Base-by-base conservation (phyloP, 2,329 filamentous ascomycete genomes). In the Penicillium corylophilum region DNA sequence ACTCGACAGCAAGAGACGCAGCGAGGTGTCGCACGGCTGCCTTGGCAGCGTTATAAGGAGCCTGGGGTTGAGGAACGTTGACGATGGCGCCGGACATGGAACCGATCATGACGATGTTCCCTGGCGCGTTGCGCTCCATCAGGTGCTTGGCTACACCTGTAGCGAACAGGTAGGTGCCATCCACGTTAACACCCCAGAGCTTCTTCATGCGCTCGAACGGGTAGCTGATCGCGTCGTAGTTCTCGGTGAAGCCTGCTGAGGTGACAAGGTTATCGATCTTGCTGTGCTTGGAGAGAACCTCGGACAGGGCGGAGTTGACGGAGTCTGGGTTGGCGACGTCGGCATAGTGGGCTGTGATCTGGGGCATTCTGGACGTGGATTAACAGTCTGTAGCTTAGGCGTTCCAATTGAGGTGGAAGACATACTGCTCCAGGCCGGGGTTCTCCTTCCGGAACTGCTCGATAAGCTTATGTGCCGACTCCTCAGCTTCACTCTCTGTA, bases 191-290 rank as follows among this genome's bases (percentile, higher is more conserved):
- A 44, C 85, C 86, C 90, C 90, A 96, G 15, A 97, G 84, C 79
- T 95, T 95, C 73, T 92, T 85, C 74, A 96, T 87, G 60, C 92
- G 88, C 63, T 96, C 90, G 62, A 92, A 84, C 1, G 92, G 92
- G 75, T 97, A 97, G 61, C 86, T 85, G 65, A 92, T 88, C 42
- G 93, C 93, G 65, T 95, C 88, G 67, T 91, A 95, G 78, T 96
- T 96, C 78, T 96, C 93, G 13, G 90, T 94, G 77, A 97, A 96
- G 41, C 93, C 93, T 44, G 93, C 93, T n/a, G 90, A 95, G 23
- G 93, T 96, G 64, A 97, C 92, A 23, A 97, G 82, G 73, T 90
- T 87, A 75, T 96, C 91, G 63, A 96, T 90, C 72, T 88, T 87
- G 73, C 87, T 86, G 70, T 96, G 92, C 53, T 82, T 74, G 44